Conservation (phyloP, 177 flowering plant genomes). For the Vitis hybrid region DNA sequence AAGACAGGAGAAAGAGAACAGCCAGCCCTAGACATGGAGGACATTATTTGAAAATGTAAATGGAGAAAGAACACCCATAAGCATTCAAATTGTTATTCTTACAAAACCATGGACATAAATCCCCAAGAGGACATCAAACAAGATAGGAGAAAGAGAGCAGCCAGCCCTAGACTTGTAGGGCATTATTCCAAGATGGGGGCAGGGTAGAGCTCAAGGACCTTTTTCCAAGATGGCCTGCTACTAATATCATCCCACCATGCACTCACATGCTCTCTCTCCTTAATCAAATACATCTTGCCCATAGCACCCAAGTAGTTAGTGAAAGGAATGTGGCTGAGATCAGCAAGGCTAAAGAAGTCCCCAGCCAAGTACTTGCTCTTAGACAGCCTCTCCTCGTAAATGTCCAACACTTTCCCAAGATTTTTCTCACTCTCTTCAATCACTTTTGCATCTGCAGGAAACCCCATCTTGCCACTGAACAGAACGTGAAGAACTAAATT, state of each 20-base stretch:
- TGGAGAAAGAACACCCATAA: no score
- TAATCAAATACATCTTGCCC: slow-evolving; percentile 31
- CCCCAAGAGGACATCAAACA: no score
- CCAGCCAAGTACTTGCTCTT: slow-evolving; percentile 41
- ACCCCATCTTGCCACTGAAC: slow-evolving; percentile 21
- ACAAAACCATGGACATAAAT: no score
- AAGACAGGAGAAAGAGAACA: no score
- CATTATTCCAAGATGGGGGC: no score
- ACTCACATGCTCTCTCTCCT: slow-evolving; percentile 37
- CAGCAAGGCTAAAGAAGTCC: slow-evolving; percentile 47
- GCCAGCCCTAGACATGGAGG: no score
- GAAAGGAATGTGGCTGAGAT: slow-evolving; percentile 40
- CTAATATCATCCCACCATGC: slow-evolving; percentile 50
- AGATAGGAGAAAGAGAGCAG: no score
- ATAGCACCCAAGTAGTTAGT: slow-evolving; percentile 18
- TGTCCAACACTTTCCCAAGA: slow-evolving; percentile 32
- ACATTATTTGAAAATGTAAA: no score
- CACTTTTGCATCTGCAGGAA: slow-evolving; percentile 18
- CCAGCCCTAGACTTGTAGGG: no score
- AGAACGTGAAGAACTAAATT: slow-evolving; percentile 22
- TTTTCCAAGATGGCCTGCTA: slow-evolving; percentile 44
- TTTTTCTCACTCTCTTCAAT: slow-evolving; percentile 32
- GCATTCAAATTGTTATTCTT: no score
- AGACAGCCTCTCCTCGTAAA: slow-evolving; percentile 39
- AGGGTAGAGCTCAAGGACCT: slow-evolving; percentile 18